Evolutionary conservation across 495 filamentous ascomycete species (phyloP), one percentile per base, ranked within the genome.

Genomic region (Hamigera avellanea): DNA sequence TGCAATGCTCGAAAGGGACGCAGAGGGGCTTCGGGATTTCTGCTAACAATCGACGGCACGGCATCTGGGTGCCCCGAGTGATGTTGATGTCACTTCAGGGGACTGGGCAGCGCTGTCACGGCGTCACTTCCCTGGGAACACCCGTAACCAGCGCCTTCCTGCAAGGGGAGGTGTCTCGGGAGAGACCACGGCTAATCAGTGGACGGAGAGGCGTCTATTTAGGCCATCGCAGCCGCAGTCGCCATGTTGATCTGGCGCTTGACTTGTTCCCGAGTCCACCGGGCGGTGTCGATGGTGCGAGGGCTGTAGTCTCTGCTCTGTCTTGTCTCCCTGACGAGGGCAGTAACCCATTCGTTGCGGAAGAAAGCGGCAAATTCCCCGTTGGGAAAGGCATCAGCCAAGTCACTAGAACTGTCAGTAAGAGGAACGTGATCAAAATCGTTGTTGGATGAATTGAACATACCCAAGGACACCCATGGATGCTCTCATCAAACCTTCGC

Each of bases 401-500:
- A 72, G 58, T 98, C 91, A 69, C 89, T 93, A 52, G 4, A 16
- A 29, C 35, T 32, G 41, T 69, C 54, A 77, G 67, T 52, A 54
- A 31, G 13, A 10, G 19, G 14, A 19, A 23, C 9, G n/a, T 23
- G 21, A 23, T 23, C 5, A 9, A 23, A 9, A 23, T 9, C 21
- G 5, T 23, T 9, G 9, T 23, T 4, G 21, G 21, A 23, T 23
- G 21, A 23, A 23, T 16, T 8, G 37, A 40, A 61, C 82, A 57
- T 73, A 93, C 86, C 87, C 91, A 60, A 96, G 78, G 21, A 95
- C 89, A 58, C 91, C 91, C 86, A 96, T 95, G 1, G 84, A 70
- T 9, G 91, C 81, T 30, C 93, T 73, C 73, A 96, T 79, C 35
- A 98, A 65, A 14, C 82, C 81, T 59, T 98, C 93, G 45, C 85